Conservation (phyloP, 192 early-diverging fungal species). For the Pilobolus umbonatus region DNA sequence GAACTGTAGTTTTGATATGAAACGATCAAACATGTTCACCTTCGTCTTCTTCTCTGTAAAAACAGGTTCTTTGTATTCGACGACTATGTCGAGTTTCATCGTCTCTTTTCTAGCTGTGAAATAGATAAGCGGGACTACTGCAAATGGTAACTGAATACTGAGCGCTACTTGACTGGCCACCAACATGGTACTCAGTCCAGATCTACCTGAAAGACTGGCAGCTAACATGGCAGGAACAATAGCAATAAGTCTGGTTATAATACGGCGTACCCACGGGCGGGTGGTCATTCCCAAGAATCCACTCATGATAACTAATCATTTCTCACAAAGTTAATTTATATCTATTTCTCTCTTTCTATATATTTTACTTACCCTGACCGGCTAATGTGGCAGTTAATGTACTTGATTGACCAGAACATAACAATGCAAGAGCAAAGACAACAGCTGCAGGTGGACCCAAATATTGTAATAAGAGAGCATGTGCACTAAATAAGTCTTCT, state of each 20-base stretch:
- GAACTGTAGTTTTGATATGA: not conserved
- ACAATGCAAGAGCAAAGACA: slow-evolving; percentile 71
- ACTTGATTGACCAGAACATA: slow-evolving; percentile 71
- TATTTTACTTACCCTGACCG: slow-evolving; percentile 46
- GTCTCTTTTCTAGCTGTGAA: slow-evolving; percentile 54
- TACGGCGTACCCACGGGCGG: slow-evolving; percentile 61
- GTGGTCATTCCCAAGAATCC: slow-evolving; percentile 64
- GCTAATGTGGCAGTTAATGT: slow-evolving; percentile 84
- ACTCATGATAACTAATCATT: slow-evolving; percentile 60
- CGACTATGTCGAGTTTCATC: slow-evolving; percentile 38
- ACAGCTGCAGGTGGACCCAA: slow-evolving; percentile 60
- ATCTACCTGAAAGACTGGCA: slow-evolving; percentile 56
- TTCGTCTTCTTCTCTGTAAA: slow-evolving; percentile 3
- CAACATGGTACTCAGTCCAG: slow-evolving; percentile 58
- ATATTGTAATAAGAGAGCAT: slow-evolving; percentile 48
- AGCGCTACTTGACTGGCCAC: slow-evolving; percentile 75
- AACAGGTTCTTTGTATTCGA: not conserved
- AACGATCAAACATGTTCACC: not conserved
- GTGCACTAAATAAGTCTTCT: slow-evolving; percentile 65
- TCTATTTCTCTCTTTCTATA: not conserved
- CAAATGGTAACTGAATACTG: slow-evolving; percentile 76
- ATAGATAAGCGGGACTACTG: slow-evolving; percentile 70
- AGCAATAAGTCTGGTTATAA: slow-evolving; percentile 67
- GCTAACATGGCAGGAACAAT: slow-evolving; percentile 70
- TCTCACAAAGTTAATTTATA: not conserved